Percentiles rank a stretch among this genome's conserved stretches.
Conservation (phyloP, 495 filamentous ascomycete species). For the Umbilicaria muhlenbergii region DNA sequence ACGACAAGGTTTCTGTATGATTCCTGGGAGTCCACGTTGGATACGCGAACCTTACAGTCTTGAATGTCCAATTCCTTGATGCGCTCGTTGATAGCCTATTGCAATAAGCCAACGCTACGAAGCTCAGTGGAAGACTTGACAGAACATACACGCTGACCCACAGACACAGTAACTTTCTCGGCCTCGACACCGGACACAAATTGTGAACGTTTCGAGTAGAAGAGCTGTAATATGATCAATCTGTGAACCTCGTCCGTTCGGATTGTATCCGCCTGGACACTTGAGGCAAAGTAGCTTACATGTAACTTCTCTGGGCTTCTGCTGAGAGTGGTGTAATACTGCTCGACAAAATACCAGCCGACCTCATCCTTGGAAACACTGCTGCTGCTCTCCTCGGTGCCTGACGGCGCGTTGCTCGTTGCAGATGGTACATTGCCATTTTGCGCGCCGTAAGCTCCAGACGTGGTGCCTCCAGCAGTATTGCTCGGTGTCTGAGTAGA, state of each 20-base stretch:
- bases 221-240: constrained; percentile 34
- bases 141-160: constrained; percentile 65
- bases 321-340: constrained; percentile 96
- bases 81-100: constrained; percentile 77
- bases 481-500: constrained; percentile 15
- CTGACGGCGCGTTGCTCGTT: constrained; percentile 23
- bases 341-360: constrained; percentile 98
- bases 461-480: constrained; percentile 18
- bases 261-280: background rate
- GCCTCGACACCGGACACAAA: constrained; percentile 77
- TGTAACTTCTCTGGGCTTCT: constrained; percentile 85
- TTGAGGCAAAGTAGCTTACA: constrained; percentile 30
- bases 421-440: constrained; percentile 5
- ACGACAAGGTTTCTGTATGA: constrained; percentile 88
- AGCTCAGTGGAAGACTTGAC: constrained; percentile 4
- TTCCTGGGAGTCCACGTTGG: constrained; percentile 92
- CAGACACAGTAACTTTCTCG: constrained; percentile 63
- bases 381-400: constrained; percentile 29
- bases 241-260: background rate
- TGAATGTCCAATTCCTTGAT: constrained; percentile 89
- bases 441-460: background rate
- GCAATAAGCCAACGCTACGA: constrained; percentile 3
- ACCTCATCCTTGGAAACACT: constrained; percentile 62
- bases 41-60: constrained; percentile 94
- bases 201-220: constrained; percentile 71